These are phyloP conservation scores for Rheum nobile DNA, from an alignment of 148 eudicot genomes.

Conservation along the genomic window DNA sequence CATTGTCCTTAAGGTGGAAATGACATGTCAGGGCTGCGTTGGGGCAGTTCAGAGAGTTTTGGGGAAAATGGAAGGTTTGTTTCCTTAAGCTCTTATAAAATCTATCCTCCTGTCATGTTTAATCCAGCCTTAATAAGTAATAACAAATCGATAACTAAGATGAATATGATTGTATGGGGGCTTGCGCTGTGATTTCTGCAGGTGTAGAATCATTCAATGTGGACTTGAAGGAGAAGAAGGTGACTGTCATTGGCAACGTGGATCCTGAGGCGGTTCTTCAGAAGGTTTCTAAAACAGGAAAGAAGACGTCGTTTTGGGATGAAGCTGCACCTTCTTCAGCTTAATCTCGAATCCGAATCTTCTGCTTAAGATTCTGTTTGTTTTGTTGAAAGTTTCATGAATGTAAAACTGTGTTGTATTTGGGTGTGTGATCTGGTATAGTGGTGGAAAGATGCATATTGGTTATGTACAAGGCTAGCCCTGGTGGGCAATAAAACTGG, in stretches of 20 bases:
- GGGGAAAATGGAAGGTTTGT: constrained; percentile 5
- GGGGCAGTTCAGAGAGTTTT: constrained; percentile 6
- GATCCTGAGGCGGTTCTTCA: constrained; percentile 9
- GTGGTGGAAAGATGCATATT: not conserved
- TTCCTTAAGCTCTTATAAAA: not conserved
- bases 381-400: not conserved
- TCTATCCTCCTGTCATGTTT: not conserved
- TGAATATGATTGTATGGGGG: not conserved
- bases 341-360: not conserved
- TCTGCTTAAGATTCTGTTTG: not conserved
- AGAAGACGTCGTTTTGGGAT: constrained; percentile 6
- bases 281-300: constrained; percentile 11
- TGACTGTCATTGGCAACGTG: constrained; percentile 3
- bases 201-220: constrained; percentile 8
- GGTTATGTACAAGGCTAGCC: not conserved
- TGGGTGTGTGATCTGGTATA: not conserved
- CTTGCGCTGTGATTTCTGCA: not conserved
- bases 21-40: constrained; percentile 7
- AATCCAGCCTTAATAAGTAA: not conserved
- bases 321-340: not conserved
- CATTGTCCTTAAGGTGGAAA: constrained; percentile 4
- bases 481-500: not conserved
- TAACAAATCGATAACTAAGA: not conserved
- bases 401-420: not conserved
- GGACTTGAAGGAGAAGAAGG: constrained; percentile 9